Conservation (phyloP, 2,329 filamentous ascomycete species). For the Coniochaeta sp. region DNA sequence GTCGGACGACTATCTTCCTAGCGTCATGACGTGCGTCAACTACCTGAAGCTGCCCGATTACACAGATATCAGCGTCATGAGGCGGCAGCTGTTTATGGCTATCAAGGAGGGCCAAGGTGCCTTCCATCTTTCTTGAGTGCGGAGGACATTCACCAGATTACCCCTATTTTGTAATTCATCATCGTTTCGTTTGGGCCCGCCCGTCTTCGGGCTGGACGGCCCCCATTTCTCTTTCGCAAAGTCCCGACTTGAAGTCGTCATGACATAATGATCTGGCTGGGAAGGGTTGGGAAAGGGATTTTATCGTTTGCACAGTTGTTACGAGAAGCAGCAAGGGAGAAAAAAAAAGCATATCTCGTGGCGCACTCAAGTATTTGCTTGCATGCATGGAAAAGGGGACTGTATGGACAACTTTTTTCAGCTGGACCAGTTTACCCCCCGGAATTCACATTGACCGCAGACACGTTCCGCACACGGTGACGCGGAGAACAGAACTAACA, state of each 20-base stretch:
- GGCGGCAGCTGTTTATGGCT: slow-evolving; percentile 70
- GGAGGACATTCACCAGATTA: neutral
- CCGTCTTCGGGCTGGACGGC: neutral
- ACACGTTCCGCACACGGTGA: too few relatives aligned
- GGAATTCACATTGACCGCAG: too few relatives aligned
- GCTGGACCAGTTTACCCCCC: neutral
- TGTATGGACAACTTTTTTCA: neutral
- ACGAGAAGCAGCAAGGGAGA: neutral
- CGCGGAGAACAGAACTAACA: neutral
- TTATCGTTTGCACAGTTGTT: neutral
- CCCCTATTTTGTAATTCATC: neutral
- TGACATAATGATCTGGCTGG: neutral
- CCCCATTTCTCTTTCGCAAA: neutral
- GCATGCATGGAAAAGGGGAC: neutral
- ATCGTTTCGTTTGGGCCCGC: neutral
- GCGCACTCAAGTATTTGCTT: neutral
- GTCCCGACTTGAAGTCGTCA: neutral
- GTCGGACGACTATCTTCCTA: slow-evolving; percentile 96
- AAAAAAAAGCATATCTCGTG: neutral
- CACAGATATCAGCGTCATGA: slow-evolving; percentile 67
- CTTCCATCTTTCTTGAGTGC: slow-evolving; percentile 77
- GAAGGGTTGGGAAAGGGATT: neutral
- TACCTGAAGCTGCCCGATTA: slow-evolving; percentile 98
- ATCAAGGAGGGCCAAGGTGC: slow-evolving; percentile 95
- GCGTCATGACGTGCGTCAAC: slow-evolving; percentile 99